A percentile compares a stretch with the other conserved stretches of the same genome.
phyloP scores from a whole-genome alignment of 306 rosid species.

The Herpetospermum pedunculosum region DNA sequence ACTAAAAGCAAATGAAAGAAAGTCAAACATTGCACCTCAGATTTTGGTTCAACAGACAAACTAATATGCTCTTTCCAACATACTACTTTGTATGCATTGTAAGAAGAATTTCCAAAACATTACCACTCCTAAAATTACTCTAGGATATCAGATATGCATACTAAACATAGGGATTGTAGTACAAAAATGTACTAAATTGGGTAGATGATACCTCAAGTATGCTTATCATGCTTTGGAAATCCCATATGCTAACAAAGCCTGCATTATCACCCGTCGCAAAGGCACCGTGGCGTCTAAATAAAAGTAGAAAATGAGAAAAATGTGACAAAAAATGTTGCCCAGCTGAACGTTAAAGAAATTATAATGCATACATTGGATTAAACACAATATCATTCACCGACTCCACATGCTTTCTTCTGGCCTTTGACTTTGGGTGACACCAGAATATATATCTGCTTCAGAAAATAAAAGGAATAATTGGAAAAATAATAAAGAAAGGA shows the following conservation, averaged over 20 bases:
- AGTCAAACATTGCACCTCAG: neutral
- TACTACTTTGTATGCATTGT: neutral
- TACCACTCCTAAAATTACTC: neutral
- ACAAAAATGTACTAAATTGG: neutral
- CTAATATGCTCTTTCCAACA: neutral
- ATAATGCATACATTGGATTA: slow-evolving; percentile 58
- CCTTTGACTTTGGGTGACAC: slow-evolving; percentile 69
- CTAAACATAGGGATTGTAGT: too few species aligned
- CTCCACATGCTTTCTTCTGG: slow-evolving; percentile 43
- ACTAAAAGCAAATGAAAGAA: slow-evolving; percentile 19
- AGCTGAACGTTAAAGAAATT: neutral
- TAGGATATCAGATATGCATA: too few species aligned
- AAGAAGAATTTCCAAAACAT: neutral
- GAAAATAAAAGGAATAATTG: neutral
- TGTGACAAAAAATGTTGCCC: neutral
- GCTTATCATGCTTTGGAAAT: slow-evolving; percentile 49
- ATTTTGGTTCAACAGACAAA: neutral
- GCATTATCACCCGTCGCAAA: slow-evolving; percentile 74
- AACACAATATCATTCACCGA: slow-evolving; percentile 77
- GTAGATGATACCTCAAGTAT: slow-evolving; percentile 42
- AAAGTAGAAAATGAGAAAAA: slow-evolving; percentile 16
- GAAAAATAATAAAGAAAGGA: neutral
- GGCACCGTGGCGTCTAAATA: slow-evolving; percentile 34
- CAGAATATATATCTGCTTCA: slow-evolving; percentile 58
- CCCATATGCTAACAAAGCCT: slow-evolving; percentile 64